A percentile compares a stretch with the other conserved stretches of the same genome.
Conservation (phyloP, 2,329 filamentous ascomycete species). For the Cladosporium sp. region DNA sequence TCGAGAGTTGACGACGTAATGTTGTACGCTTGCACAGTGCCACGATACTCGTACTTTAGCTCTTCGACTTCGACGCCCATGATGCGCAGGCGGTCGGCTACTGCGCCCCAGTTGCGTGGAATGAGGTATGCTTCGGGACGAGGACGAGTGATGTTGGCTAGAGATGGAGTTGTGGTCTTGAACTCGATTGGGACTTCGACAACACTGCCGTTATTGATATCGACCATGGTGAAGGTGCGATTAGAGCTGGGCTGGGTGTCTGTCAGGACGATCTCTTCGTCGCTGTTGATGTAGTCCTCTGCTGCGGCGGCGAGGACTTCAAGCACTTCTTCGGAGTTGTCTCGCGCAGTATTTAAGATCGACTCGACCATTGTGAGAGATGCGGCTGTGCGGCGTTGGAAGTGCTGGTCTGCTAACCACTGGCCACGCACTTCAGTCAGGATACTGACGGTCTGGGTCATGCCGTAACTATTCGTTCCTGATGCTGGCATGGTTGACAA, state of each 20-base stretch:
- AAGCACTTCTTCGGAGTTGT: slow-evolving; percentile 22
- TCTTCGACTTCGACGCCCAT: slow-evolving; percentile 23
- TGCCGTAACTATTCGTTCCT: slow-evolving; percentile 17
- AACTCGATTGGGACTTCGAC: slow-evolving; percentile 17
- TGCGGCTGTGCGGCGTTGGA: slow-evolving; percentile 20
- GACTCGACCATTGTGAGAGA: slow-evolving; percentile 16
- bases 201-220: slow-evolving; percentile 17
- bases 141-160: slow-evolving; percentile 19
- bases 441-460: slow-evolving; percentile 18
- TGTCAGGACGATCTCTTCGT: slow-evolving; percentile 21
- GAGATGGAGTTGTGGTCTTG: slow-evolving; percentile 18
- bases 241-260: slow-evolving; percentile 18
- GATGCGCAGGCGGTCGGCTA: slow-evolving; percentile 20
- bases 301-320: slow-evolving; percentile 15
- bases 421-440: slow-evolving; percentile 19
- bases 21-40: slow-evolving; percentile 23
- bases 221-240: slow-evolving; percentile 20
- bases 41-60: slow-evolving; percentile 19
- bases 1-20: slow-evolving; percentile 19
- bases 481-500: slow-evolving; percentile 17
- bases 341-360: slow-evolving; percentile 15
- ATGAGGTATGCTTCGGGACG: slow-evolving; percentile 26
- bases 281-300: slow-evolving; percentile 19
- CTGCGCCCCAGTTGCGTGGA: slow-evolving; percentile 22
- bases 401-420: slow-evolving; percentile 19